phyloP scores from a whole-genome alignment of 345 rosid genomes.

The Angophora floribunda region DNA sequence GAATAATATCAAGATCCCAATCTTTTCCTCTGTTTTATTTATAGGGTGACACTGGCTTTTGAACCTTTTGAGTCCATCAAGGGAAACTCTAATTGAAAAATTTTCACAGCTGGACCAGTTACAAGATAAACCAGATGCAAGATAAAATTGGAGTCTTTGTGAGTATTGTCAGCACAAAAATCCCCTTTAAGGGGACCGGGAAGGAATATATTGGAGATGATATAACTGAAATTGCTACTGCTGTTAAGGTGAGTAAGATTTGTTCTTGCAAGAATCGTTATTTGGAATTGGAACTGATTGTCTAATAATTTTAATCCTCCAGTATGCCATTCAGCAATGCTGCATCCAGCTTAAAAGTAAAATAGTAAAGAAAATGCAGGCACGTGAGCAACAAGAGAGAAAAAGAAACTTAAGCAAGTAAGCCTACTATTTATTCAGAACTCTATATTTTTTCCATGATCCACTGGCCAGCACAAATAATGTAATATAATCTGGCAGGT shows the following conservation, averaged over 20 bases:
- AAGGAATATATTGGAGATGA: conserved; percentile 97
- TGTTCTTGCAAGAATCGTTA: background rate
- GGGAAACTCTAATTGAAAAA: background rate
- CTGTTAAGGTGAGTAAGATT: conserved; percentile 58
- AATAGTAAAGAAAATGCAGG: conserved; percentile 75
- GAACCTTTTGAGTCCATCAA: background rate
- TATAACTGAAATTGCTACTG: conserved; percentile 82
- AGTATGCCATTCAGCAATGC: conserved; percentile 93
- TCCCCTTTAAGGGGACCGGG: conserved; percentile 96
- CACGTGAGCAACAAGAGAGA: conserved; percentile 90
- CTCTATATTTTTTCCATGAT: background rate
- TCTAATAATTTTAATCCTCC: conserved; percentile 11
- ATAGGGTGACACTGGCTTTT: background rate
- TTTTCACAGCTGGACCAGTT: conserved; percentile 71
- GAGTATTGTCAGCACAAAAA: conserved; percentile 93
- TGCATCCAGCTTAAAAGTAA: conserved; percentile 90
- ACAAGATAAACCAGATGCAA: conserved; percentile 89
- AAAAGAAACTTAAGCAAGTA: conserved; percentile 88
- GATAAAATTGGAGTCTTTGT: conserved; percentile 92
- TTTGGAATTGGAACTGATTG: background rate
- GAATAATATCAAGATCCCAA: background rate
- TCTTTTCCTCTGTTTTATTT: background rate
- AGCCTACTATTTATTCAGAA: background rate
- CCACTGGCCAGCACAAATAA: background rate
- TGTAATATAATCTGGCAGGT: conserved; percentile 30